Evolutionary conservation across 2,329 filamentous ascomycete species (phyloP), one percentile per base, ranked within the genome.

Genomic region (Cladosporium sp.): DNA sequence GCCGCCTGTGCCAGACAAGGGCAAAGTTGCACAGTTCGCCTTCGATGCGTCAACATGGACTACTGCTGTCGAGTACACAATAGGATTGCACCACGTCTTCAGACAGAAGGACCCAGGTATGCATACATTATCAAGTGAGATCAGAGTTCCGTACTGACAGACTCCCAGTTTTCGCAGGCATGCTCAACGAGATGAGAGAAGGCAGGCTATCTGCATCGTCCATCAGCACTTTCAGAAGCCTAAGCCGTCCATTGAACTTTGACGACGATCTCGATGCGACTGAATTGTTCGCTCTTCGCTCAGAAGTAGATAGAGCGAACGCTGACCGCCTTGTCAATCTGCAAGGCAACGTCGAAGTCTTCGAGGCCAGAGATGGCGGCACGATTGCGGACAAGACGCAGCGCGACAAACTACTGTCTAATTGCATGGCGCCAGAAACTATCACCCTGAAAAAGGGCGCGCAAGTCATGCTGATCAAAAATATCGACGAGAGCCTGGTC

Each of bases 381-480:
- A 81, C 83, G 0, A 85, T 90, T 29, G 78, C 79, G 40, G 92
- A 97, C 69, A 83, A 84, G 21, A 79, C 82, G 0, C 78, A 89
- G 44, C 89, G 91, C 35, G 92, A 96, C 55, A 93, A 88, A 74
- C 79, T 98, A 0, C 82, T 99, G 6, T 79, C 86, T 6, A 97
- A 94, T 74, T 96, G 96, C 87, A 97, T 99, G 91, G 93, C 95
- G 0, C 93, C 95, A 0, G 89, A 90, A 71, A 75, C 79, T 0
- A 86, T 99, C 23, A 87, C 91, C 37, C 80, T 99, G 33, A 98
- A 97, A 78, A 89, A 95, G 68, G 92, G 93, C 11, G 92, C 95
- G 0, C 96, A 99, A 76, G 96, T 99, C 53, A 99, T 99, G 95
- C 83, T 99, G n/a, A 97, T 99, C 83, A 99, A 99, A 78, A 99